These are phyloP conservation scores for Parasarocladium wereldwijsianum DNA, from an alignment of 2,329 filamentous ascomycete genomes.

Conservation along the genomic window DNA sequence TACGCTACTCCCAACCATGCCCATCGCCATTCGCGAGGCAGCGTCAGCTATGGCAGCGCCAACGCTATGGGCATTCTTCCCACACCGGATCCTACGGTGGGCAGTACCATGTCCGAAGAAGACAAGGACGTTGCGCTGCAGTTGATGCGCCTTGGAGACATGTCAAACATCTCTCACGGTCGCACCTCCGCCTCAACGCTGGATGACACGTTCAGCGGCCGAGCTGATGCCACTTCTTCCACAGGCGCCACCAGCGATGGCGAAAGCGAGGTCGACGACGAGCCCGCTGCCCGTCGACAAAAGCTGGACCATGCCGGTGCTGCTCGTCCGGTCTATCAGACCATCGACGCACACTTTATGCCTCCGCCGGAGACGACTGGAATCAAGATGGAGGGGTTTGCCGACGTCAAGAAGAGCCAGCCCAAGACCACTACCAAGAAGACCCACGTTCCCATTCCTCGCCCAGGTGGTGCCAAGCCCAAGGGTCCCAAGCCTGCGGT, in stretches of 20 bases:
- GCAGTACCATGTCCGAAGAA: slow-evolving; percentile 94
- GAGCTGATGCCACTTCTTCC: slow-evolving; percentile 71
- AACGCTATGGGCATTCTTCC: slow-evolving; percentile 49
- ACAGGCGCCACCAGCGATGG: slow-evolving; percentile 72
- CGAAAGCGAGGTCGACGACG: slow-evolving; percentile 53
- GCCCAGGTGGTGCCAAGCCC: slow-evolving; percentile 19
- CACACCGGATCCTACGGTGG: slow-evolving; percentile 92
- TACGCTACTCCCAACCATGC: slow-evolving; percentile 51
- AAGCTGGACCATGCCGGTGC: slow-evolving; percentile 31
- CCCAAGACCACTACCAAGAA: slow-evolving; percentile 18
- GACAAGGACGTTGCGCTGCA: slow-evolving; percentile 87
- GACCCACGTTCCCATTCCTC: slow-evolving; percentile 4
- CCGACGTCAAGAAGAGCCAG: slow-evolving; percentile 23
- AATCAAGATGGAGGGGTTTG: slow-evolving; percentile 19
- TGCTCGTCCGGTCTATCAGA: slow-evolving; percentile 33
- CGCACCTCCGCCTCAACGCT: slow-evolving; percentile 86
- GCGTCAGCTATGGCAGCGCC: slow-evolving; percentile 32
- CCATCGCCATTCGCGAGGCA: slow-evolving; percentile 53
- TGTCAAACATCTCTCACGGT: slow-evolving; percentile 78
- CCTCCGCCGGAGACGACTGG: slow-evolving; percentile 28
- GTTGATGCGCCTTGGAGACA: slow-evolving; percentile 88
- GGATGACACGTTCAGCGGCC: slow-evolving; percentile 85
- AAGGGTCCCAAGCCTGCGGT: slow-evolving; percentile 26
- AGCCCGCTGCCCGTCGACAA: slow-evolving; percentile 42
- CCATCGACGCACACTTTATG: slow-evolving; percentile 37